A percentile compares a stretch with the other conserved stretches of the same genome.
phyloP scores from a whole-genome alignment of 163 green algal species.

The Scenedesmus sp. region DNA sequence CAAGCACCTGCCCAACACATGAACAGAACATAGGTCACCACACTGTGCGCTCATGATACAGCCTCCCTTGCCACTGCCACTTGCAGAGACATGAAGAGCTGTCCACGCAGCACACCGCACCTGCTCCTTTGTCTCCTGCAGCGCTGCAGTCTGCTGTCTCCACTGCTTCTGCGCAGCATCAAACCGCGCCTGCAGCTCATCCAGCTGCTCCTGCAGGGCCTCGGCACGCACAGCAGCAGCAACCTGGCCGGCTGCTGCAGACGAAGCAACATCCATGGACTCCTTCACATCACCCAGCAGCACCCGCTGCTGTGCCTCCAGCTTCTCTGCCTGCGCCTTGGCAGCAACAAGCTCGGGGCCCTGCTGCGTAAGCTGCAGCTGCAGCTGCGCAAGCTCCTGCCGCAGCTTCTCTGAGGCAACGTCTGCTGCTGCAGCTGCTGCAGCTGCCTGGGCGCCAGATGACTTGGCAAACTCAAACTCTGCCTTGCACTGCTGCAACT shows the following conservation, averaged over 20 bases:
- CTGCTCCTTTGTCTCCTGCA: constrained; percentile 4
- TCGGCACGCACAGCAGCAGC: constrained; percentile 1
- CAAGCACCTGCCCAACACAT: too few species aligned
- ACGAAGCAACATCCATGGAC: not conserved
- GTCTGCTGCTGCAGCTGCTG: not conserved
- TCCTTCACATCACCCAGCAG: constrained; percentile 37
- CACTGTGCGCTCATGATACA: too few species aligned
- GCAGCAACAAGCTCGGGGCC: constrained; percentile 16
- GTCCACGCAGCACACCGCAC: not conserved
- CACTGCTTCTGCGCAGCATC: not conserved
- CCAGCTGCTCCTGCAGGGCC: not conserved
- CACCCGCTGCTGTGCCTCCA: constrained; percentile 38
- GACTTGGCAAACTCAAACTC: not conserved
- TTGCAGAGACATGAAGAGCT: not conserved
- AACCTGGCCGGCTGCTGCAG: not conserved
- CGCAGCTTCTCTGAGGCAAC: not conserved
- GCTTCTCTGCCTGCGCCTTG: not conserved
- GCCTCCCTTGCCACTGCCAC: not conserved
- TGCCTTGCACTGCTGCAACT: not conserved
- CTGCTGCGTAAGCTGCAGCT: constrained; percentile 19
- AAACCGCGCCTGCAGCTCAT: not conserved
- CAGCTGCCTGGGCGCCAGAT: not conserved
- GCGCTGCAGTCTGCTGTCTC: not conserved
- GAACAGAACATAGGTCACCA: too few species aligned
- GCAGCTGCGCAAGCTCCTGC: constrained; percentile 29